phyloP scores from a whole-genome alignment of 257 asterid species.

The Solanum bukasovii region DNA sequence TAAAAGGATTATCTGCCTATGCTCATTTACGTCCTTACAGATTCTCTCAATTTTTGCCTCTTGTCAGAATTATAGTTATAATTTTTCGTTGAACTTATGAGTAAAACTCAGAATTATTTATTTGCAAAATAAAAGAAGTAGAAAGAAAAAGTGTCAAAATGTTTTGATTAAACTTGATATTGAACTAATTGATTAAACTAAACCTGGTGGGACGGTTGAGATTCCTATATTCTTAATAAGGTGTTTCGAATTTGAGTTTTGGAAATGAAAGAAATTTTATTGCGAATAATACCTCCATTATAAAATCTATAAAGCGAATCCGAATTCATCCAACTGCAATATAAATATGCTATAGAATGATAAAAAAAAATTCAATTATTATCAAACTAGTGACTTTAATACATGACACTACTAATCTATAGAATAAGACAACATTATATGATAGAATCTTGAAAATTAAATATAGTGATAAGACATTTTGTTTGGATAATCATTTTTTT shows the following conservation, averaged over 20 bases:
- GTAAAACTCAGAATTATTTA: background rate
- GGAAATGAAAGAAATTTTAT: rapidly evolving
- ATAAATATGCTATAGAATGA: background rate
- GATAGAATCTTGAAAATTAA: background rate
- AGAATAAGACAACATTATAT: background rate
- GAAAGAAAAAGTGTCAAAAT: background rate
- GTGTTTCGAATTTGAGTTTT: background rate
- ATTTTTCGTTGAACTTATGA: background rate
- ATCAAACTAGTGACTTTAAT: background rate
- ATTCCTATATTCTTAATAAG: too few relatives aligned
- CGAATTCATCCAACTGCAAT: background rate
- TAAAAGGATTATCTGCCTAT: background rate
- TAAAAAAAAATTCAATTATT: background rate
- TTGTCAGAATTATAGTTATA: background rate
- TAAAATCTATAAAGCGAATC: background rate
- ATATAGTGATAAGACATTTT: background rate
- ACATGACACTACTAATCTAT: background rate
- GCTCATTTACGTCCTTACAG: background rate
- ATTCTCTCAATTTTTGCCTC: background rate
- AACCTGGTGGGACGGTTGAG: too few relatives aligned
- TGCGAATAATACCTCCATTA: too few relatives aligned
- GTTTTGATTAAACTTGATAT: background rate
- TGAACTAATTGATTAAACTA: background rate
- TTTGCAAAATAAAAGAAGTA: background rate
- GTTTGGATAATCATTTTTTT: background rate